Conservation (phyloP, 164 flowering plant genomes). For the Santalum album region DNA sequence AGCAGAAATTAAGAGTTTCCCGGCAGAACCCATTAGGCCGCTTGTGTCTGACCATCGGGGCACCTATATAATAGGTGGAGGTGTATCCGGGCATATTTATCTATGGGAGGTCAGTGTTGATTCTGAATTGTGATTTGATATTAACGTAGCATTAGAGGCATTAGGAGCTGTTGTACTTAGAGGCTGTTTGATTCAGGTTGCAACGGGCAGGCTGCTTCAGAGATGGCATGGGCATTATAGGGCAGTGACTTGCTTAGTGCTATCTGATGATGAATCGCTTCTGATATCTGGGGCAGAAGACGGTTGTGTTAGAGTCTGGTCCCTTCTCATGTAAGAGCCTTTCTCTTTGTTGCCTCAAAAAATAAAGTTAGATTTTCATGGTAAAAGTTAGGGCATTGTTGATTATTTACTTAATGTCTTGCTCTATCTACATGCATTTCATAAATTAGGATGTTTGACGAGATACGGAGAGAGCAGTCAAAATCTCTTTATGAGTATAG, state of each 20-base stretch:
- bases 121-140: neutral
- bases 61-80: slow-evolving; percentile 72
- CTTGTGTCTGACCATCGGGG: slow-evolving; percentile 59
- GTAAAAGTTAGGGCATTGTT: neutral
- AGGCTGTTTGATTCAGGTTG: slow-evolving; percentile 37
- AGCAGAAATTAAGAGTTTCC: slow-evolving; percentile 70
- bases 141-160: neutral
- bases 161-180: neutral
- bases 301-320: slow-evolving; percentile 75
- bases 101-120: slow-evolving; percentile 65
- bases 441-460: slow-evolving; percentile 56
- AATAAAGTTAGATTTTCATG: neutral
- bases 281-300: slow-evolving; percentile 78
- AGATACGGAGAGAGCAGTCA: slow-evolving; percentile 24
- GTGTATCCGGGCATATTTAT: slow-evolving; percentile 62
- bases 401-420: neutral
- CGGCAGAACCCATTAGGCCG: slow-evolving; percentile 65
- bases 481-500: slow-evolving; percentile 40
- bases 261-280: slow-evolving; percentile 65
- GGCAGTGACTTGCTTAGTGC: slow-evolving; percentile 63
- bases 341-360: neutral
- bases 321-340: slow-evolving; percentile 45
- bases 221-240: slow-evolving; percentile 85
- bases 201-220: slow-evolving; percentile 62
- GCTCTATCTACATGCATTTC: neutral